Evolutionary conservation across 2,329 filamentous ascomycete genomes (phyloP).

Genomic region (Leptographium flavum): DNA sequence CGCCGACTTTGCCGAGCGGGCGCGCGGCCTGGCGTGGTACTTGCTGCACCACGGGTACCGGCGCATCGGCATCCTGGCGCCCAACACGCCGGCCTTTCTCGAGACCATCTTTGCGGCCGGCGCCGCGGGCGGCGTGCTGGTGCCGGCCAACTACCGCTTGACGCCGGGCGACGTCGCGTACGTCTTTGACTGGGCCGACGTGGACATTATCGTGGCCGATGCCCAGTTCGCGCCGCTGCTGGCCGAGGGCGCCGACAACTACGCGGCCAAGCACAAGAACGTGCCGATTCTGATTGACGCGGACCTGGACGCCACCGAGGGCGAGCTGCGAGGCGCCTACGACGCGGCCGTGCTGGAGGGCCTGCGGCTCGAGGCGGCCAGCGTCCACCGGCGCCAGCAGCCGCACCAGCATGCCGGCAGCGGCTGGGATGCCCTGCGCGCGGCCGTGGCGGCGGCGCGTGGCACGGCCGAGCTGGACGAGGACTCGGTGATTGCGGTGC

Average conservation of each 20-base stretch:
- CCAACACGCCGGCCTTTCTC: slow-evolving; percentile 90
- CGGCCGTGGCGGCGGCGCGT: slow-evolving; percentile 26
- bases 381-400: slow-evolving; percentile 20
- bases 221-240: slow-evolving; percentile 62
- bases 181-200: slow-evolving; percentile 78
- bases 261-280: slow-evolving; percentile 41
- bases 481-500: slow-evolving; percentile 69
- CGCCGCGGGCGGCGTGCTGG: slow-evolving; percentile 65
- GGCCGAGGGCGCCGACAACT: slow-evolving; percentile 30
- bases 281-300: slow-evolving; percentile 64
- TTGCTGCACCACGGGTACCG: slow-evolving; percentile 58
- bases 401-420: slow-evolving; percentile 25
- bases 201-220: slow-evolving; percentile 78
- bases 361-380: slow-evolving; percentile 52
- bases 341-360: slow-evolving; percentile 76
- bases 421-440: slow-evolving; percentile 66
- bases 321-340: slow-evolving; percentile 63
- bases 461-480: slow-evolving; percentile 43
- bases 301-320: slow-evolving; percentile 67
- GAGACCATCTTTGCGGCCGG: slow-evolving; percentile 81
- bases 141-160: slow-evolving; percentile 49
- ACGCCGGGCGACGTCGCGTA: slow-evolving; percentile 80
- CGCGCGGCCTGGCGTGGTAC: slow-evolving; percentile 78
- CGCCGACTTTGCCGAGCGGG: slow-evolving; percentile 68
- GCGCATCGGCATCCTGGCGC: slow-evolving; percentile 71